These are phyloP conservation scores for Paramecium biaurelia DNA, from an alignment of 73 alveolate genomes.

Conservation along the genomic window DNA sequence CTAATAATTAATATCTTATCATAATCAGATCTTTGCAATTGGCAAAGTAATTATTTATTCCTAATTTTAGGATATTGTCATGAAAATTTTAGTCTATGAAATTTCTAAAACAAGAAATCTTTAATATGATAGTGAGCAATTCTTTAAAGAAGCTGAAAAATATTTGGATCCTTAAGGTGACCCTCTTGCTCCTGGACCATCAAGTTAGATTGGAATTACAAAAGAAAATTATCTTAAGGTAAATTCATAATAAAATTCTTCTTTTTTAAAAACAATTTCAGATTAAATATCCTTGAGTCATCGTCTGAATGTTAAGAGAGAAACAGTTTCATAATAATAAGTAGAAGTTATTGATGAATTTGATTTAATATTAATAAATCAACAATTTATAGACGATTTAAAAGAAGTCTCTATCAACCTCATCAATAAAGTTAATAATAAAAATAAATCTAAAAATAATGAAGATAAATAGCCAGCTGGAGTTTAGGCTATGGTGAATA, in stretches of 20 bases:
- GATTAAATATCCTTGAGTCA: constrained; percentile 2
- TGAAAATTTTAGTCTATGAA: constrained; percentile 39
- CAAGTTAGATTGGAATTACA: not conserved
- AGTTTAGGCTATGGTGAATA: not conserved
- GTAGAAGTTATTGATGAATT: not conserved
- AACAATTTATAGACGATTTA: not conserved
- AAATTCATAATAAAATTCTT: not conserved
- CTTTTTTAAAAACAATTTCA: not conserved
- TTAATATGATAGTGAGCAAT: constrained; percentile 33
- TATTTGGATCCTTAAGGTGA: not conserved
- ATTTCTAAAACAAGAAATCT: constrained; percentile 31
- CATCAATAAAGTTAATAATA: not conserved
- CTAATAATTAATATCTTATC: not conserved
- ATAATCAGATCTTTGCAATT: not conserved
- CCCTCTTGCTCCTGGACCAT: constrained; percentile 34
- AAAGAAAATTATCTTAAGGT: not conserved
- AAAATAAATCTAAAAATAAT: not conserved
- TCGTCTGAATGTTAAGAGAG: not conserved
- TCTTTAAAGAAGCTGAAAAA: constrained; percentile 40
- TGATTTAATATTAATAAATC: not conserved
- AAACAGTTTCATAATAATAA: not conserved
- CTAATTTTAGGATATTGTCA: not conserved
- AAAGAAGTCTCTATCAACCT: not conserved
- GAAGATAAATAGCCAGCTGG: not conserved
- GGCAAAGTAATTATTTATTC: not conserved